These are phyloP conservation scores for Diaporthe humulicola DNA, from an alignment of 2,329 filamentous ascomycete species.

Conservation along the genomic window DNA sequence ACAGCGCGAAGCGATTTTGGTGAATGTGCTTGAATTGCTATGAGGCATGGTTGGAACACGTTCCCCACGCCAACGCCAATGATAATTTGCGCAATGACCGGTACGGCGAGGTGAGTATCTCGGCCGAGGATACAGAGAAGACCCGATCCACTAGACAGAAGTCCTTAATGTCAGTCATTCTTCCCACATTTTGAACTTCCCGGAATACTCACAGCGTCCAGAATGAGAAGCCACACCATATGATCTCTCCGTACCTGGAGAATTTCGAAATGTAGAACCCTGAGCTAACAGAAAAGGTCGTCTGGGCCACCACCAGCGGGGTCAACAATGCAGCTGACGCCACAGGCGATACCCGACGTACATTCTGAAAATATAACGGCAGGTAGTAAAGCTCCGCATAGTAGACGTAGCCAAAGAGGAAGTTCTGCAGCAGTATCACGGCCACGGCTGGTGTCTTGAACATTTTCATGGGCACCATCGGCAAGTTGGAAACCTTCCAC, in stretches of 20 bases:
- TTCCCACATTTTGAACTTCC: background rate
- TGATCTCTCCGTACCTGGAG: slow-evolving; percentile 66
- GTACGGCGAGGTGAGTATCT: slow-evolving; percentile 44
- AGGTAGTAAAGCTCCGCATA: slow-evolving; percentile 67
- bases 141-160: slow-evolving; percentile 50
- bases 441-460: slow-evolving; percentile 63
- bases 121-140: slow-evolving; percentile 46
- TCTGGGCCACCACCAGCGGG: slow-evolving; percentile 60
- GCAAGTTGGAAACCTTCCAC: slow-evolving; percentile 64
- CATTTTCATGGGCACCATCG: slow-evolving; percentile 61
- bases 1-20: slow-evolving; percentile 53
- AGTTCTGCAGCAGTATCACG: slow-evolving; percentile 65
- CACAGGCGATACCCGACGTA: slow-evolving; percentile 37
- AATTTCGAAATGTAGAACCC: slow-evolving; percentile 65
- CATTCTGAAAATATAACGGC: slow-evolving; percentile 69
- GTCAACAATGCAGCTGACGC: slow-evolving; percentile 62
- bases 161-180: background rate
- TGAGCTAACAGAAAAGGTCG: slow-evolving; percentile 55
- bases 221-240: slow-evolving; percentile 50
- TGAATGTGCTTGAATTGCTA: slow-evolving; percentile 54
- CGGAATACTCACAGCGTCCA: slow-evolving; percentile 44
- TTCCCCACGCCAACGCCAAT: slow-evolving; percentile 52
- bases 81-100: slow-evolving; percentile 50
- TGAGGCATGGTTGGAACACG: slow-evolving; percentile 53
- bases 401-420: slow-evolving; percentile 67